These are phyloP conservation scores for Neurospora sp. DNA, from an alignment of 495 filamentous ascomycete genomes.

Conservation along the genomic window DNA sequence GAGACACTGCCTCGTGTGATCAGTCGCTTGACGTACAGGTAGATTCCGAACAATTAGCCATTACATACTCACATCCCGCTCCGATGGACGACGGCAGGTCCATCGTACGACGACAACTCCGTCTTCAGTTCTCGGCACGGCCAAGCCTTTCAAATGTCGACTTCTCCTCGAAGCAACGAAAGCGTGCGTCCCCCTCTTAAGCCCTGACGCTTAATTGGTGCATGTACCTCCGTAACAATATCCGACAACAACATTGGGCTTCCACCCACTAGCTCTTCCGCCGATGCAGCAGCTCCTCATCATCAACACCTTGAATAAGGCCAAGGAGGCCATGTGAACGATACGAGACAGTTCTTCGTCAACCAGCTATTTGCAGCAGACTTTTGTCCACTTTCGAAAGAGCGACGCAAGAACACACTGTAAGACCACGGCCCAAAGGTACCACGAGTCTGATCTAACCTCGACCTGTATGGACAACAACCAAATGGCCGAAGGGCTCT, in stretches of 20 bases:
- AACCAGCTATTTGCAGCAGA: neutral
- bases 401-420: neutral
- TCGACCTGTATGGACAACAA: neutral
- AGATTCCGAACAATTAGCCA: neutral
- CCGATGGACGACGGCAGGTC: neutral
- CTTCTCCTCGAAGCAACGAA: neutral
- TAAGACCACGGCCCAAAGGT: neutral
- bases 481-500: neutral
- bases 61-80: neutral
- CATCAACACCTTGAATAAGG: neutral
- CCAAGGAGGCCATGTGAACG: neutral
- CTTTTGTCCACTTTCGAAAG: neutral
- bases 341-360: neutral
- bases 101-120: neutral
- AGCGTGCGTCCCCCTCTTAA: neutral
- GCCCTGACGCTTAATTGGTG: neutral
- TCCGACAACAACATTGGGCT: neutral
- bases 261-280: neutral
- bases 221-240: neutral
- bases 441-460: neutral
- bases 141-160: neutral
- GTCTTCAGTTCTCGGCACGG: neutral
- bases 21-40: neutral
- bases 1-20: neutral
- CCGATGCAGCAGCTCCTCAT: neutral